Conservation (phyloP, 768 basidiomycete species). For the Amyloporia xantha region DNA sequence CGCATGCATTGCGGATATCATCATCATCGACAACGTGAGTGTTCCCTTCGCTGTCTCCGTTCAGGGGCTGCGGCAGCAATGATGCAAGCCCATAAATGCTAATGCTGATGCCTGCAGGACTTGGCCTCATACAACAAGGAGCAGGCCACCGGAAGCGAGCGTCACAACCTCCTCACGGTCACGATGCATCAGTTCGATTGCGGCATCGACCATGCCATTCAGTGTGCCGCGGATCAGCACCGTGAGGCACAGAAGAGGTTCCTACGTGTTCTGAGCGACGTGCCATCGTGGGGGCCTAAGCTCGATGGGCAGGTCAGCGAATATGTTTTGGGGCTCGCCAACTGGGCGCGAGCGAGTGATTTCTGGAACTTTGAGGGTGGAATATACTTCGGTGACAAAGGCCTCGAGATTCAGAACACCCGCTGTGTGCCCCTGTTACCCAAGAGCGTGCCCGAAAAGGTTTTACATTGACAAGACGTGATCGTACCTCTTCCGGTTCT, state of each 20-base stretch:
- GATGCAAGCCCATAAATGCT: not conserved
- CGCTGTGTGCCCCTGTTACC: conserved; percentile 13
- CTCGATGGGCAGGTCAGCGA: not conserved
- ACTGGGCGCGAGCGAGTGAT: no score
- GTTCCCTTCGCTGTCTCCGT: no score
- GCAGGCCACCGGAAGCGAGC: conserved; percentile 21
- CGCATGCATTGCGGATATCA: conserved; percentile 49
- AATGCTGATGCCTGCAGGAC: conserved; percentile 18
- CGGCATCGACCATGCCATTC: conserved; percentile 12
- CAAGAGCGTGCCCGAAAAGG: conserved; percentile 1
- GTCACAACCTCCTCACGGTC: conserved; percentile 23
- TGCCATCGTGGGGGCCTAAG: conserved; percentile 19
- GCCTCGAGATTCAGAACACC: conserved; percentile 18
- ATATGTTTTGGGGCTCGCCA: conserved; percentile 18
- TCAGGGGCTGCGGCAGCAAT: no score
- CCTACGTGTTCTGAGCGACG: conserved; percentile 13
- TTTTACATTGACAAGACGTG: conserved; percentile 2
- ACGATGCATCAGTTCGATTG: conserved; percentile 18
- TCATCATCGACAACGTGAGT: conserved; percentile 61
- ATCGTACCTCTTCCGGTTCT: conserved; percentile 3
- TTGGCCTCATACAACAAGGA: conserved; percentile 25
- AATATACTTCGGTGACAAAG: conserved; percentile 25
- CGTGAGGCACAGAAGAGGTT: conserved; percentile 12
- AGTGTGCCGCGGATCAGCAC: conserved; percentile 14
- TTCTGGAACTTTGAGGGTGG: conserved; percentile 27